Base-by-base conservation (phyloP, 108 stramenopile species). In the Bacterosira constricta region DNA sequence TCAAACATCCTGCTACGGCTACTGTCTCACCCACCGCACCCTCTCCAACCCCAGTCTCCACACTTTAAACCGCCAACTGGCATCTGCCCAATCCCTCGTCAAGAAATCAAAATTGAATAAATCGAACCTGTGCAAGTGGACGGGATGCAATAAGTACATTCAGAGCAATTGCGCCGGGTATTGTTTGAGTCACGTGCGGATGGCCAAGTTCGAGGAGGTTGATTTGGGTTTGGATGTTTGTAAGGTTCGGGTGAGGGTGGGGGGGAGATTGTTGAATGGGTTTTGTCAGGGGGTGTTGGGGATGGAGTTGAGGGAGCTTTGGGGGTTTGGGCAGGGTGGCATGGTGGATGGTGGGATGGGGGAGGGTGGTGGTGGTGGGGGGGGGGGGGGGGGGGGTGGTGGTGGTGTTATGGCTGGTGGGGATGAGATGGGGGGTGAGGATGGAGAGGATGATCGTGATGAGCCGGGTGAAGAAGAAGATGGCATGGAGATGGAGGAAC, bases 131-230 rank as follows among this genome's bases (percentile, higher is more conserved):
- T 68, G 67, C 53, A 68, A 68, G 39, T 41, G 50, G 50, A 21
- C 30, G 13, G 52, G 38, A 20, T 68, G 67, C 29, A n/a, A 27
- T 26, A 68, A 68, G 55, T 68, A 56, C 41, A 54, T 44, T 21
- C 67, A 68, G 41, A 36, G 51, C 3, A 68, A 67, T 54, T 67
- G 66, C 17, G n/a, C 37, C 26, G 66, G 66, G 52, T 67, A 54
- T 31, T 67, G 66, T 47, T 7, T 53, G 5, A 35, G 30, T 0
- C 67, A 68, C 26, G 54, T 68, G n/a, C 54, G 55, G 31, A 27
- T 36, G 9, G 25, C 23, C 13, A 25, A 51, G 15, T 49, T 35
- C 50, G 64, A 52, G 17, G 64, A 65, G 18, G 63, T 20, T 13
- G 49, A 51, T 23, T 12, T 65, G 4, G n/a, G n/a, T n/a, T 49